Evolutionary conservation across 1,139 yeast species (phyloP).

Genomic region (Saccharomycopsis hybrid): DNA sequence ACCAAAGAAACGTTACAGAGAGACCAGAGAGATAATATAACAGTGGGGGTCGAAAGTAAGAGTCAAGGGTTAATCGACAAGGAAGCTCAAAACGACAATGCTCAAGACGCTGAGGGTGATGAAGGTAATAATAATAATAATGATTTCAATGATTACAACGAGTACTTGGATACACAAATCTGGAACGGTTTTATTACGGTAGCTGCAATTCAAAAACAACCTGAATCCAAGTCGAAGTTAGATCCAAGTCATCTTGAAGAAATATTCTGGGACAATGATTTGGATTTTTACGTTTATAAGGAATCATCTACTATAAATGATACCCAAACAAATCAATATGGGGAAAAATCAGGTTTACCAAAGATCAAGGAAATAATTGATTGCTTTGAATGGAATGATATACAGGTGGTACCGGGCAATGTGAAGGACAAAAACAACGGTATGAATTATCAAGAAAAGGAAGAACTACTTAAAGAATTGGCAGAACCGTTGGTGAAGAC

Average conservation of each 20-base stretch:
- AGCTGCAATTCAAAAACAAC: conserved; percentile 8
- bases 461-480: too few species aligned
- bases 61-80: too few species aligned
- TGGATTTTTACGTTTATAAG: conserved; percentile 13
- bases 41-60: too few species aligned
- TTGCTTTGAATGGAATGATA: conserved; percentile 19
- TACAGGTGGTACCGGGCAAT: conserved; percentile 7
- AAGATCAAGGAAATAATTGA: conserved; percentile 17
- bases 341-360: conserved; percentile 16
- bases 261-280: conserved; percentile 18
- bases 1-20: conserved; percentile 4
- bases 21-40: conserved; percentile 4
- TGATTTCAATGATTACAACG: too few species aligned
- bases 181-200: conserved; percentile 17
- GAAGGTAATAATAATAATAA: neutral
- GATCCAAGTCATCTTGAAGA: conserved; percentile 4
- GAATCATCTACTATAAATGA: conserved; percentile 1
- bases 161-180: neutral
- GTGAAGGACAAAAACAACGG: neutral
- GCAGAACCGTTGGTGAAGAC: neutral
- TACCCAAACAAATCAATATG: conserved; percentile 13
- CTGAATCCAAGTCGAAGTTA: neutral
- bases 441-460: too few species aligned
- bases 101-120: too few species aligned
- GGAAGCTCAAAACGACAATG: too few species aligned